A percentile compares a stretch with the other conserved stretches of the same genome.
These are phyloP conservation scores for Boletus mariae DNA, from an alignment of 1,284 basidiomycete species.

Conservation along the genomic window DNA sequence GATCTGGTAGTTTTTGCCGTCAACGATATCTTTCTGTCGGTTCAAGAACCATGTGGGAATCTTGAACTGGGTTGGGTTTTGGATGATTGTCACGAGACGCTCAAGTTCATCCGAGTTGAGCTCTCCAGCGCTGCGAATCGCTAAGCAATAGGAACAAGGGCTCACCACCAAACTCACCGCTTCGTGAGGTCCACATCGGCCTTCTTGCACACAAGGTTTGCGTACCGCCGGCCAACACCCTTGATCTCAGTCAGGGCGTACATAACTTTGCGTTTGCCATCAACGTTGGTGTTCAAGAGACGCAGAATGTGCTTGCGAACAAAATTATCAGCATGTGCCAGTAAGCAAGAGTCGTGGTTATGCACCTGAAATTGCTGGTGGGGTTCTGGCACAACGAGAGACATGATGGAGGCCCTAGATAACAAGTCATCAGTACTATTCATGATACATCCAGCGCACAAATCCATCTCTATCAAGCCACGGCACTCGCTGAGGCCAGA, in stretches of 20 bases:
- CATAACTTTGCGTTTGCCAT: conserved; percentile 99
- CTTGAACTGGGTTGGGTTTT: conserved; percentile 99
- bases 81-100: conserved; percentile 98
- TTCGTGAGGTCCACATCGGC: conserved; percentile 99
- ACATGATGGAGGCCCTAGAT: conserved; percentile 53
- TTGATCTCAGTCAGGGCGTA: conserved; percentile 98
- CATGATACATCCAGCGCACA: conserved; percentile 19
- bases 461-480: neutral
- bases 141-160: conserved; percentile 1
- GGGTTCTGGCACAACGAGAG: conserved; percentile 89
- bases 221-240: conserved; percentile 98
- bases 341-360: neutral
- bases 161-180: conserved; percentile 62
- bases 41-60: conserved; percentile 99
- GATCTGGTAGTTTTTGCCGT: conserved; percentile 96
- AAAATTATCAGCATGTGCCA: conserved; percentile 5
- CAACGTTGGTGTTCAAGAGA: conserved; percentile 99
- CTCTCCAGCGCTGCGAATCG: conserved; percentile 71
- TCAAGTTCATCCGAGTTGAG: conserved; percentile 98
- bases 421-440: conserved; percentile 19
- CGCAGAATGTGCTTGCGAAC: conserved; percentile 84
- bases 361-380: conserved; percentile 89
- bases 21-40: conserved; percentile 97
- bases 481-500: neutral
- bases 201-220: conserved; percentile 99